Base-by-base conservation (phyloP, 352 stramenopile species). In the Aphanomyces stellatus region DNA sequence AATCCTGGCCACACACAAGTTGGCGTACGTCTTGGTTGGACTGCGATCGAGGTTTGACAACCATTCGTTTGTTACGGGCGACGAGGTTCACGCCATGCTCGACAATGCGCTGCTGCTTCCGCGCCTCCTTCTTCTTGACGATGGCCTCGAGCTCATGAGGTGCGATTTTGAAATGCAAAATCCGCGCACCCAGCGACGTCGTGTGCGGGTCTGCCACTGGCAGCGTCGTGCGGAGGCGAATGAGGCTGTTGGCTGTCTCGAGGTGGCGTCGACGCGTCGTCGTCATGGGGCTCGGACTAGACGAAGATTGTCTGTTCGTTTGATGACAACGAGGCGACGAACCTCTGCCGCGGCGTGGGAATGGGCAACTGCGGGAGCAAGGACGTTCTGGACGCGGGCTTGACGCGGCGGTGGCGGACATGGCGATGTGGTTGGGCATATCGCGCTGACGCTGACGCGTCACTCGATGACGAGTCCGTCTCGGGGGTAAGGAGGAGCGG, bases 81-180 rank as follows among this genome's bases (percentile, higher is more conserved):
- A 67, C 60, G 22, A 59, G 60, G 27, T 67, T 46, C 6, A 25
- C 41, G 27, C 22, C 49, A 30, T 35, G 33, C 3, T 24, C 40
- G 0, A 40, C 41, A 34, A 35, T 40, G 15, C 51, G 60, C 2
- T 19, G 27, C 30, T 11, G 60, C 30, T 67, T 67, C 4, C 46
- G 41, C n/a, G 17, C 60, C 0, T 35, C 4, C 11, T 40, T 25
- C 8, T 13, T 19, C 60, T 59, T 40, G 19, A 57, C 41, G 4
- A 67, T 30, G 0, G 24, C 46, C 6, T 59, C 37, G 11, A 67
- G 30, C 11, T 40, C 49, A 15, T 67, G 40, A 15, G 60, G 60
- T n/a, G 60, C 49, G 24, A 60, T 49, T 41, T 57, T 55, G 33
- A 67, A 59, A 13, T 57, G 60, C n/a, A 35, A 30, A 31, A 67